Percentiles rank a stretch among this genome's conserved stretches.
These are phyloP conservation scores for Henckelia pumila DNA, from an alignment of 257 asterid species.

Conservation along the genomic window DNA sequence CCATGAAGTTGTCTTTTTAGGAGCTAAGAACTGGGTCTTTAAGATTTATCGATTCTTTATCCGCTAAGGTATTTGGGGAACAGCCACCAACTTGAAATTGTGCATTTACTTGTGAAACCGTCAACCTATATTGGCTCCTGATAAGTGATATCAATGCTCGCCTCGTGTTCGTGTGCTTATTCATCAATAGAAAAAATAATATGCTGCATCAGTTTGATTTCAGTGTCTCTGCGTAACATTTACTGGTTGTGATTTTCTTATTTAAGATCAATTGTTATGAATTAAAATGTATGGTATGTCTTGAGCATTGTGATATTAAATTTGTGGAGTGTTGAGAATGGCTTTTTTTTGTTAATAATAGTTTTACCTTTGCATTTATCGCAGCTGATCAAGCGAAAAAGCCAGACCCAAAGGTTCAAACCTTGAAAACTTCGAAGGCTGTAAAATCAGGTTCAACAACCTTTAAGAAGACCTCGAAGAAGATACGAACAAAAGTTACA, in stretches of 20 bases:
- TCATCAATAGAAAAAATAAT: too few species aligned
- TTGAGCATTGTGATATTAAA: neutral
- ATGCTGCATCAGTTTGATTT: neutral
- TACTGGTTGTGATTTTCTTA: neutral
- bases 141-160: neutral
- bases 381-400: slow-evolving; percentile 39
- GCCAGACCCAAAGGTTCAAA: slow-evolving; percentile 51
- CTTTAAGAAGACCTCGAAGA: slow-evolving; percentile 43
- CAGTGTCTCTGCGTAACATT: neutral
- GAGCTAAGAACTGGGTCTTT: neutral
- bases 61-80: neutral
- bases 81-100: neutral
- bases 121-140: neutral
- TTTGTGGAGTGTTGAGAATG: neutral
- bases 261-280: neutral
- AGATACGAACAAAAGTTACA: slow-evolving; percentile 49
- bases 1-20: too few species aligned
- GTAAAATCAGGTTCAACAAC: slow-evolving; percentile 38
- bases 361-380: neutral
- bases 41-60: neutral
- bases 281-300: neutral
- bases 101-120: neutral
- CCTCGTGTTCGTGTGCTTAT: neutral
- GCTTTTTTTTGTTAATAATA: neutral
- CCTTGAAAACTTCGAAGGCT: slow-evolving; percentile 50